Evolutionary conservation across 768 basidiomycete species (phyloP), one percentile per base, ranked within the genome.

Genomic region (Dioszegia crocea): DNA sequence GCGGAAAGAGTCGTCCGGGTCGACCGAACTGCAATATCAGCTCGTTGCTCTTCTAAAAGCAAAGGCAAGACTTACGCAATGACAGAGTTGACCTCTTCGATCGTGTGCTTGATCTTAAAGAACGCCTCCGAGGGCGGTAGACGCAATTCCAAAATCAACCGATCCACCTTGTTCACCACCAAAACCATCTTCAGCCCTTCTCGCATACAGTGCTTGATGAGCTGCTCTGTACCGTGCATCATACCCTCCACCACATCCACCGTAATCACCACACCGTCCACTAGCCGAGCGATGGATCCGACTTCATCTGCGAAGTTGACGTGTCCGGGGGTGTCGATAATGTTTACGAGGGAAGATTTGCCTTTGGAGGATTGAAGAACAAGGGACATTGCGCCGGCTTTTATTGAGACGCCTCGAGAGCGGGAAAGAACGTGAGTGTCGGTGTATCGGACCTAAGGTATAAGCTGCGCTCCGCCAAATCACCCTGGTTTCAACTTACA

Each of bases 201-300:
- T 80, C 89, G 88, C 19, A 98, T 76, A 43, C 89, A 89, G 75
- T 97, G 89, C 51, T 90, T 84, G 67, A 98, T 83, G 65, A 91
- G 83, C 53, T 84, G 83, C 78, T 96, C 91, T 17, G 93, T 88
- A 62, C 88, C 89, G 60, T 90, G 87, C 92, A 98, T 94, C 63
- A 91, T 94, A 67, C 96, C 96, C 80, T 98, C 96, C 4, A 98
- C 89, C n/a, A 89, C 96, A 69, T 99, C 96, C 2, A 99, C 93
- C 0, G 98, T 93, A 23, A 99, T 78, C 0, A 98, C 77, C 44
- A 96, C 85, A 31, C 96, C 96, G 73, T 99, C 96, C 17, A 84
- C 86, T 38, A 97, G 79, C 43, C 96, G 84, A 57, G 93, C 84
- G 8, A 89, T 82, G 6, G 87, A 84, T 1, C 92, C 93, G 21